phyloP scores from a whole-genome alignment of 345 rosid genomes.

The Noccaea caerulescens region DNA sequence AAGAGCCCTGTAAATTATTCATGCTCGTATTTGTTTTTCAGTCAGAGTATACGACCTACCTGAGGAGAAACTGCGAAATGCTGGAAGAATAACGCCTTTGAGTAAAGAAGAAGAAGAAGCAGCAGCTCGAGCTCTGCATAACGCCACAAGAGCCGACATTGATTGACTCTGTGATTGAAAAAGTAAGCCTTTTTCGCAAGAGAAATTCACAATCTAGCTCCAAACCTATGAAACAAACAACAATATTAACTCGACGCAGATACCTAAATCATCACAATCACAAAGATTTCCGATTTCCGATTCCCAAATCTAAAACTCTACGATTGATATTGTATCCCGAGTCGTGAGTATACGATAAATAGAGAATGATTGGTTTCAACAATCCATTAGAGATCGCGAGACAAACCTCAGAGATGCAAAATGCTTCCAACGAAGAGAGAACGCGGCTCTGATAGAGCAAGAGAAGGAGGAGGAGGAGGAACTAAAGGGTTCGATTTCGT shows the following conservation, averaged over 20 bases:
- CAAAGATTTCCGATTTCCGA: neutral
- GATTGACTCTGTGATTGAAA: too few relatives aligned
- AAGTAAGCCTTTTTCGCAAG: too few relatives aligned
- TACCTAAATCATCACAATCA: neutral
- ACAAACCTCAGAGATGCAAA: slow-evolving; percentile 28
- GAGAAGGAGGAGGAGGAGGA: neutral
- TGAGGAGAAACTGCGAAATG: slow-evolving; percentile 44
- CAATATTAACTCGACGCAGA: slow-evolving; percentile 5
- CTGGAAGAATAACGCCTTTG: slow-evolving; percentile 39
- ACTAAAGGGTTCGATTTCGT: slow-evolving; percentile 4
- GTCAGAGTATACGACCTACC: slow-evolving; percentile 26
- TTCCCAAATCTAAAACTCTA: slow-evolving; percentile 13
- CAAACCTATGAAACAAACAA: slow-evolving; percentile 20
- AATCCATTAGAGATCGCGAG: neutral
- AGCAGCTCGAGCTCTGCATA: slow-evolving; percentile 43
- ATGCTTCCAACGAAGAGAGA: slow-evolving; percentile 5
- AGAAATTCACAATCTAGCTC: slow-evolving; percentile 6
- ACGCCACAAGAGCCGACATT: slow-evolving; percentile 43
- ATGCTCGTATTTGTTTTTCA: neutral
- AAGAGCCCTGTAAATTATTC: neutral
- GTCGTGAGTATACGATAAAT: neutral
- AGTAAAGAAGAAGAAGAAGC: slow-evolving; percentile 33
- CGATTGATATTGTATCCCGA: neutral
- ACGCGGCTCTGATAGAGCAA: slow-evolving; percentile 10
- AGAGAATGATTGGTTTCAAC: neutral